Evolutionary conservation across 140 eudicot genomes (phyloP), one percentile per base, ranked within the genome.

Genomic region (Cichorium intybus): DNA sequence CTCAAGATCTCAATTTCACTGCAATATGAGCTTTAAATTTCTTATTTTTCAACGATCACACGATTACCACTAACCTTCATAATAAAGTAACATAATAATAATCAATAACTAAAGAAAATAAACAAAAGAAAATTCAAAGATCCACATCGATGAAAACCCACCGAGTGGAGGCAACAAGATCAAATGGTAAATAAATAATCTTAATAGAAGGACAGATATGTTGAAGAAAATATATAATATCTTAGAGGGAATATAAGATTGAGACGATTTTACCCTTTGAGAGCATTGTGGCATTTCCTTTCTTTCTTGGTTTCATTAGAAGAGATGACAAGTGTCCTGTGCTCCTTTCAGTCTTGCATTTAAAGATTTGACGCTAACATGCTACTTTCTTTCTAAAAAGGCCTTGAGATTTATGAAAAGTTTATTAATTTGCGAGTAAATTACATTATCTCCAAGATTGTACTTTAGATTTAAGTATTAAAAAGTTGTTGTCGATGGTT

Each of bases 241-340:
- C 51, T 31, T 31, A 46, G 57, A 26, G 46, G 21, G 24, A 26
- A n/a, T 22, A 12, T 22, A 48, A 50, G 35, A 33, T 23, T 51
- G 3, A 73, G 82, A 79, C 79, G 66, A 24, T 43, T 67, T 77
- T 83, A 80, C 81, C 87, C 81, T 80, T 75, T 47, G 58, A 55
- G 74, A 73, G 59, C 55, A 61, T 46, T 72, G 79, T 70, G 82
- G 47, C 75, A 71, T 64, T 72, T 68, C 68, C 77, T 74, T 62
- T 52, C 79, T 74, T 74, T 74, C 80, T 77, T 61, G 72, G 80
- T 57, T 69, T 79, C 47, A 18, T 22, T 68, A 77, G 61, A 78
- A 85, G 76, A 58, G 71, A 47, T 74, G 92, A 76, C 88, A 81
- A 79, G 87, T 81, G 93, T 81, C 92, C 66, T 21, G 53, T 73